These are phyloP conservation scores for Colletotrichum falcatum DNA, from an alignment of 2,329 filamentous ascomycete genomes.

Conservation along the genomic window DNA sequence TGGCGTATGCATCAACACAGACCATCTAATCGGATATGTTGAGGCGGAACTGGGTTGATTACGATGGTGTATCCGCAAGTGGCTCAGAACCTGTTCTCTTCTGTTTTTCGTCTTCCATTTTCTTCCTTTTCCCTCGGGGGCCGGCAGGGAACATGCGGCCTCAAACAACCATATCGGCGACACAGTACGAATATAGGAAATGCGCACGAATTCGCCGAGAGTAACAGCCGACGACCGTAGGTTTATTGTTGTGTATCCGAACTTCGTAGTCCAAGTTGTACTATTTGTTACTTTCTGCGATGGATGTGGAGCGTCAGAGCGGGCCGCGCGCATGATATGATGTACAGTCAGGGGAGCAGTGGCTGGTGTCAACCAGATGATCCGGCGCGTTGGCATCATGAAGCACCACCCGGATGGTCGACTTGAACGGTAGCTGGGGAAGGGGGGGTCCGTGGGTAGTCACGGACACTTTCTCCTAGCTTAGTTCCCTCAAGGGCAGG, in stretches of 20 bases:
- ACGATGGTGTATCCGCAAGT: not conserved
- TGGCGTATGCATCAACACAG: slow-evolving; percentile 14
- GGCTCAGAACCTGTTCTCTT: not conserved
- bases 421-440: not conserved
- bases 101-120: too few relatives aligned
- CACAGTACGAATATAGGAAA: not conserved
- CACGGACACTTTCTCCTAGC: not conserved
- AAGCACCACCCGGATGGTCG: slow-evolving; percentile 5
- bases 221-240: not conserved
- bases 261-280: too few relatives aligned
- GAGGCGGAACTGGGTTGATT: not conserved
- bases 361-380: not conserved
- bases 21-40: not conserved
- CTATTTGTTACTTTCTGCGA: slow-evolving; percentile 1
- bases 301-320: slow-evolving; percentile 1
- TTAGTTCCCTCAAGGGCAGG: not conserved
- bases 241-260: not conserved
- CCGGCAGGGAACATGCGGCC: too few relatives aligned
- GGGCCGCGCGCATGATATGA: not conserved
- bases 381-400: slow-evolving; percentile 8
- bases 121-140: too few relatives aligned
- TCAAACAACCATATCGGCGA: slow-evolving; percentile 9
- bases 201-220: not conserved
- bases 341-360: not conserved
- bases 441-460: not conserved